Evolutionary conservation across 768 basidiomycete genomes (phyloP), one percentile per base, ranked within the genome.

Genomic region (Suillus lakei): DNA sequence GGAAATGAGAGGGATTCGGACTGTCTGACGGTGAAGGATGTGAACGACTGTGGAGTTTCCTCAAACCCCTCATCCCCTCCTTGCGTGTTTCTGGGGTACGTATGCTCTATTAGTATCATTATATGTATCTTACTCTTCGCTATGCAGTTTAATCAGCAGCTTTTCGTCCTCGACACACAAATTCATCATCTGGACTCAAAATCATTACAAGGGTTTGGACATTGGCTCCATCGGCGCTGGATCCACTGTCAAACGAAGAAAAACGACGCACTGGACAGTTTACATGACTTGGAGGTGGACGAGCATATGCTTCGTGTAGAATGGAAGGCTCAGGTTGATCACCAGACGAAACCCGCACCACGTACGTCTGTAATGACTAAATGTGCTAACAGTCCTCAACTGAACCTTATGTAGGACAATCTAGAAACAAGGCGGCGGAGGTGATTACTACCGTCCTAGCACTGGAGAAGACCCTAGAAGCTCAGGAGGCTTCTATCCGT

Each of bases 11-110:
- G 36, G 74, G 71, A 15, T 70, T 75, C 48, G 71, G 76, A 1
- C 62, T 73, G 5, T 65, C 70, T 13, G 74, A 77, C 59, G 76
- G 76, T 21, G 73, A 77, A 51, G 75, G 75, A 6, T 68, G 70
- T 28, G 74, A 77, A 59, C 34, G 71, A 41, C 53, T 74, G 6
- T 77, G 76, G 76, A 71, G 71, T 51, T 34, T 64, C 4, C 60
- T 74, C 38, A 69, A 66, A 39, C 28, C 50, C 5, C 67, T 75
- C 5, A 71, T 75, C 41, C 63, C 74, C 2, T 62, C 50, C 39
- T 39, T 74, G 23, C 39, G 62, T 18, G 66, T 74, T 5, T 68
- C 67, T 18, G 70, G 71, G 15, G 73, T 74, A 56, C 36, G 71
- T 68, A 21, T 18, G 15, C 15, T 64, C 26, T 60, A 21, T 51